Evolutionary conservation across 148 eudicot genomes (phyloP).

Genomic region (Cornus suecica): DNA sequence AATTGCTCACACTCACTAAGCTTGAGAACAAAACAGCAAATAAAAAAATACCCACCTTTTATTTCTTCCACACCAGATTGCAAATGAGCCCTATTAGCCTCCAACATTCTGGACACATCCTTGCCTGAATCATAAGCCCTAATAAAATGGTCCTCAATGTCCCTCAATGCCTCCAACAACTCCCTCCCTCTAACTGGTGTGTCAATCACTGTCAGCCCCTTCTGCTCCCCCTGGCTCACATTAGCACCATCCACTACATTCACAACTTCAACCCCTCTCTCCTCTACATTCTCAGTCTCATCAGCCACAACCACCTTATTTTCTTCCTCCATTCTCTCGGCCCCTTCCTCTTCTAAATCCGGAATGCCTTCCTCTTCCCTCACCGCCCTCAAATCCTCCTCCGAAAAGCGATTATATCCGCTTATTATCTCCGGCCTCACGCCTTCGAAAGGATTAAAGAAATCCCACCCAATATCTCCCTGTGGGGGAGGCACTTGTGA

Average conservation of each 20-base stretch:
- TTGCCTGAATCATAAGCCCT: slow-evolving; percentile 87
- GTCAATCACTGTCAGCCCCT: slow-evolving; percentile 61
- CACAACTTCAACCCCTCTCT: slow-evolving; percentile 33
- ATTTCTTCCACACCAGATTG: slow-evolving; percentile 81
- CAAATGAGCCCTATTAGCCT: slow-evolving; percentile 72
- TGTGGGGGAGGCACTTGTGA: slow-evolving; percentile 67
- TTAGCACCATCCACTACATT: slow-evolving; percentile 31
- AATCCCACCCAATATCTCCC: slow-evolving; percentile 94
- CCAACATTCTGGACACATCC: slow-evolving; percentile 76
- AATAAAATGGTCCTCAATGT: slow-evolving; percentile 77
- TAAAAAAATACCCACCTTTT: slow-evolving; percentile 45
- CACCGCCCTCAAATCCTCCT: slow-evolving; percentile 68
- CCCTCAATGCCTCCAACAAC: slow-evolving; percentile 79
- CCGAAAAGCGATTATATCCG: slow-evolving; percentile 43
- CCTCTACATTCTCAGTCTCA: slow-evolving; percentile 17
- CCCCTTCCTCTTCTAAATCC: slow-evolving; percentile 68
- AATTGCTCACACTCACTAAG: too few relatives aligned
- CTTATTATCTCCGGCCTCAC: slow-evolving; percentile 47
- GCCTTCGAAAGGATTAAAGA: slow-evolving; percentile 74
- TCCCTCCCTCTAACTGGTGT: slow-evolving; percentile 66
- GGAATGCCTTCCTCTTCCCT: slow-evolving; percentile 86
- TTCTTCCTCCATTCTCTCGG: slow-evolving; percentile 24
- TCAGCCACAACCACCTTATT: slow-evolving; percentile 25
- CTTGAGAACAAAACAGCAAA: too few relatives aligned
- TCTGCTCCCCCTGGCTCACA: slow-evolving; percentile 35